Base-by-base conservation (phyloP, 345 rosid species). In the Gossypium ekmanianum region DNA sequence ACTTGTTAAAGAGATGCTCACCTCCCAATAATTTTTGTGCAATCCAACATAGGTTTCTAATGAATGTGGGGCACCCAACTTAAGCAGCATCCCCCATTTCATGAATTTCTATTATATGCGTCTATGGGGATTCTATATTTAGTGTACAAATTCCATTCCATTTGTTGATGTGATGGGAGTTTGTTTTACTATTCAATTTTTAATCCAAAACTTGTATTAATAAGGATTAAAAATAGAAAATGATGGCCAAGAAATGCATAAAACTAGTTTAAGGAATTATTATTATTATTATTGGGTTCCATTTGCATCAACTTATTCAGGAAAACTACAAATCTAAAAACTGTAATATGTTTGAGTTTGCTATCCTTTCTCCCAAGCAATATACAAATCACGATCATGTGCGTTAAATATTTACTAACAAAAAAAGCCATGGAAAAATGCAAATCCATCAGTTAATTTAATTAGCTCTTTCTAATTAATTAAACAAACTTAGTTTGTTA, bases 1-100 rank as follows among this genome's bases (percentile, higher is more conserved):
- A 74, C 79, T 34, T 83, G 79, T 66, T 77, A 14, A 20, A 69
- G n/a, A 75, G 76, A 69, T 75, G 77, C 77, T 52, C 58, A 68
- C 73, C 73, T 2, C 72, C 73, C 41, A 34, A 77, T 79, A 78
- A 76, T 76, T 76, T 8, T 59, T 62, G 51, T 63, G 29, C 62
- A 67, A 69, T 48, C 58, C 62, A 47, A 79, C 65, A 47, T 20
- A 43, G 47, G 54, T 45, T 55, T 2, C 50, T n/a, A 41, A 64
- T 17, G n/a, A 41, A 39, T 39, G 68, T 63, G 24, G 47, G 68
- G 24, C 65, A 29, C 68, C 48, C 39, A 17, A 17, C 22, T 17
- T 63, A 20, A 17, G 17, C 12, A 34, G n/a, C 45, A 8, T 64
- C 29, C n/a, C 68, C 41, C 68, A n/a, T 39, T 41, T 64, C 13